These are phyloP conservation scores for Gossypium ekmanianum DNA, from an alignment of 345 rosid genomes.

Conservation along the genomic window DNA sequence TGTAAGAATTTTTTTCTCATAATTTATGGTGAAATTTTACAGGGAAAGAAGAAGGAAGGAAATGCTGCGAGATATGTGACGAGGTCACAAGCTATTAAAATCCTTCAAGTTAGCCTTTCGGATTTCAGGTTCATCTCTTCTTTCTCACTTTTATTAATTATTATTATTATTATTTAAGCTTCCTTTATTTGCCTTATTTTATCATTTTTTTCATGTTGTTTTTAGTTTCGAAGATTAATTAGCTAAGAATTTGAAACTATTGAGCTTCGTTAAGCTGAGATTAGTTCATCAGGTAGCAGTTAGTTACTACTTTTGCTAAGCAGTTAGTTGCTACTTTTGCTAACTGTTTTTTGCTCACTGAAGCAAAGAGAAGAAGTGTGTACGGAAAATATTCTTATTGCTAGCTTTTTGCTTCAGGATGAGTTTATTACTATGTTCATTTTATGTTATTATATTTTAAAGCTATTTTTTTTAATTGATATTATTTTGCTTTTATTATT, in stretches of 20 bases:
- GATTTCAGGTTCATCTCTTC: slow-evolving; percentile 57
- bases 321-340: not conserved
- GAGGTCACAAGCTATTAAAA: slow-evolving; percentile 79
- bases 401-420: not conserved
- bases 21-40: slow-evolving; percentile 11
- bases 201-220: not conserved
- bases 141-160: not conserved
- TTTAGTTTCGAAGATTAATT: not conserved
- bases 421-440: not conserved
- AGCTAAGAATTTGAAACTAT: not conserved
- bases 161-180: not conserved
- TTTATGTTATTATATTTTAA: not conserved
- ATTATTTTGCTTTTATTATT: not conserved
- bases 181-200: not conserved
- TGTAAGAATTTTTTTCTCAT: not conserved
- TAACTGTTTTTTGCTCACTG: not conserved
- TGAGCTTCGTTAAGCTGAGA: not conserved
- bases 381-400: not conserved
- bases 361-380: not conserved
- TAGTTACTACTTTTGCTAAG: too few relatives aligned
- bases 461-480: not conserved
- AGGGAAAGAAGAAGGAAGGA: slow-evolving; percentile 99
- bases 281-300: not conserved
- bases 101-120: slow-evolving; percentile 66
- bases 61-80: slow-evolving; percentile 82